Evolutionary conservation across 805 yeast species (phyloP).

Genomic region (Candida peoriensis): DNA sequence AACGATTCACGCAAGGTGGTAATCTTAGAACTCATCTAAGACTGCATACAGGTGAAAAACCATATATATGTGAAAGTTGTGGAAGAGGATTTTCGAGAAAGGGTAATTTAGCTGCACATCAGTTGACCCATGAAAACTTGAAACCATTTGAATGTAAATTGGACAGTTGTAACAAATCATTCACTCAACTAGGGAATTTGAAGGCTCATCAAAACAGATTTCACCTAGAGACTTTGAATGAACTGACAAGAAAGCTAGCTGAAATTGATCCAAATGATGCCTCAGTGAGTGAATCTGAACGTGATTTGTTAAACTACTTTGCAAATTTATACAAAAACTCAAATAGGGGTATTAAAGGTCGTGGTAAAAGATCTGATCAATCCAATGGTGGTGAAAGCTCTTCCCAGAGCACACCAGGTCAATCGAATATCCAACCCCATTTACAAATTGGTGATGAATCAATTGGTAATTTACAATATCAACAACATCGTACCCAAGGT

Average conservation of each 20-base stretch:
- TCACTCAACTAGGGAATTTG: slow-evolving; percentile 89
- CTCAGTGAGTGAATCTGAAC: slow-evolving; percentile 55
- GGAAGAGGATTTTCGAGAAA: slow-evolving; percentile 77
- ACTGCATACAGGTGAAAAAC: slow-evolving; percentile 89
- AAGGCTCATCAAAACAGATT: slow-evolving; percentile 92
- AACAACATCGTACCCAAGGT: too few relatives aligned
- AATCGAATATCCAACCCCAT: neutral
- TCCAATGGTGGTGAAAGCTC: neutral
- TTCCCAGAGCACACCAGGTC: neutral
- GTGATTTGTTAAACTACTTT: slow-evolving; percentile 69
- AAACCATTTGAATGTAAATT: slow-evolving; percentile 78
- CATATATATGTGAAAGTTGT: slow-evolving; percentile 76
- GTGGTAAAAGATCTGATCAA: slow-evolving; percentile 54
- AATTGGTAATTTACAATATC: too few relatives aligned
- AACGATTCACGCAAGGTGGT: slow-evolving; percentile 86
- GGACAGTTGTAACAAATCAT: slow-evolving; percentile 77
- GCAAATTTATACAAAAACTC: slow-evolving; percentile 80
- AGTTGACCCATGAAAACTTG: slow-evolving; percentile 70
- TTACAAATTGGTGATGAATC: too few relatives aligned
- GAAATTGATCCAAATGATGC: slow-evolving; percentile 47
- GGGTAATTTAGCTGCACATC: slow-evolving; percentile 89
- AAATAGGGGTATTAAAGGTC: slow-evolving; percentile 86
- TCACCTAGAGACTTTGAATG: slow-evolving; percentile 66
- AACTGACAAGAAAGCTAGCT: slow-evolving; percentile 62
- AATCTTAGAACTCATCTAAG: slow-evolving; percentile 81